These are phyloP conservation scores for Pichia membranifaciens DNA, from an alignment of 805 yeast species.

Conservation along the genomic window DNA sequence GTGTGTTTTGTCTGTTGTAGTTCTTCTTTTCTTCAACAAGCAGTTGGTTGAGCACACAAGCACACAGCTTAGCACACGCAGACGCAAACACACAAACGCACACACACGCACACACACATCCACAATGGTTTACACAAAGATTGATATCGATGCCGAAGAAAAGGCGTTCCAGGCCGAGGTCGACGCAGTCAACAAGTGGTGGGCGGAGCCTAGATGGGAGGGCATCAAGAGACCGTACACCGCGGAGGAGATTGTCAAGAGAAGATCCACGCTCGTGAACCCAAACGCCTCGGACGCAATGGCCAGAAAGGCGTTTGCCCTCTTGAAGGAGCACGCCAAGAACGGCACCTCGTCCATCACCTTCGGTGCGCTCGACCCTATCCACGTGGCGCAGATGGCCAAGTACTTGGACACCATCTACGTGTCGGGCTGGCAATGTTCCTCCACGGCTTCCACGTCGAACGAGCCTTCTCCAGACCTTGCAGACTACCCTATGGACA, in stretches of 20 bases:
- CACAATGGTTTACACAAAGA: constrained; percentile 46
- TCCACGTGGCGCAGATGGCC: constrained; percentile 95
- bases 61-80: neutral
- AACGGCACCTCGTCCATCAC: constrained; percentile 78
- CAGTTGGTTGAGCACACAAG: neutral
- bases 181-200: constrained; percentile 76
- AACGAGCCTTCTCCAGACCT: constrained; percentile 98
- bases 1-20: too few species aligned
- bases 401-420: constrained; percentile 87
- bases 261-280: constrained; percentile 74
- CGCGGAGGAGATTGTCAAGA: constrained; percentile 81
- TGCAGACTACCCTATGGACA: constrained; percentile 98
- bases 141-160: constrained; percentile 59
- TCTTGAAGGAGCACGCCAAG: constrained; percentile 65
- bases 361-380: constrained; percentile 94
- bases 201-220: constrained; percentile 90
- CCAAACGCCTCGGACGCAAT: constrained; percentile 72
- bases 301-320: constrained; percentile 73
- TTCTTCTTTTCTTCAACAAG: too few species aligned
- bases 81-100: neutral
- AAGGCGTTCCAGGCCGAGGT: constrained; percentile 60
- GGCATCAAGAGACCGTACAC: constrained; percentile 82
- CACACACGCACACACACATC: neutral
- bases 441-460: constrained; percentile 94
- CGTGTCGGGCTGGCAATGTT: constrained; percentile 98